Conservation (phyloP, 2,329 filamentous ascomycete genomes). For the Ilyonectria mors-panacis region DNA sequence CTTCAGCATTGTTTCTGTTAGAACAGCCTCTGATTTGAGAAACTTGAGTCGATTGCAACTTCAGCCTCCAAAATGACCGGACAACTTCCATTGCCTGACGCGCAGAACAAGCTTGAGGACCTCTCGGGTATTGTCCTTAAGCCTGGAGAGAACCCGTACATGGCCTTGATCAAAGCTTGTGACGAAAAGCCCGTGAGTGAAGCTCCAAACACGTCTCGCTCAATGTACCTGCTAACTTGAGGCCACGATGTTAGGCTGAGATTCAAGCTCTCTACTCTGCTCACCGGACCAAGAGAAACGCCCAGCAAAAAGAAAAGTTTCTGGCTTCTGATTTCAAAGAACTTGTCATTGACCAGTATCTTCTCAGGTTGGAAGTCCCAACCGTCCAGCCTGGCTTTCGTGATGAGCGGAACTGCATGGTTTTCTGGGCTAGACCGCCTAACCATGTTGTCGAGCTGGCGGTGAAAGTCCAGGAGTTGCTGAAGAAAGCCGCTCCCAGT, state of each 20-base stretch:
- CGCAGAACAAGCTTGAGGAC: constrained; percentile 68
- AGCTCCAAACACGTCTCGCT: not conserved
- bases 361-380: constrained; percentile 77
- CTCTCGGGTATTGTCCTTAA: constrained; percentile 65
- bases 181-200: constrained; percentile 74
- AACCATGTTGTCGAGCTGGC: constrained; percentile 78
- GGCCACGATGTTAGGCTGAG: constrained; percentile 62
- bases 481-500: constrained; percentile 79
- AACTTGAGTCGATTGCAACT: not conserved
- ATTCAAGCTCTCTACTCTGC: constrained; percentile 81
- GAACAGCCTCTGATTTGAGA: not conserved
- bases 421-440: constrained; percentile 90
- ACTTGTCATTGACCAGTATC: constrained; percentile 82
- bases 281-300: constrained; percentile 83
- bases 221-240: not conserved
- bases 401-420: constrained; percentile 86
- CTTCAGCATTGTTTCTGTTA: not conserved
- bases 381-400: constrained; percentile 76
- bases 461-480: constrained; percentile 75
- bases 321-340: constrained; percentile 77
- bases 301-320: constrained; percentile 81
- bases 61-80: constrained; percentile 13
- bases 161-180: constrained; percentile 79
- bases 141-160: constrained; percentile 80
- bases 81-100: constrained; percentile 50